A percentile compares a stretch with the other conserved stretches of the same genome.
Evolutionary conservation across 2,329 filamentous ascomycete species (phyloP).

Genomic region (Colletotrichum orbiculare): DNA sequence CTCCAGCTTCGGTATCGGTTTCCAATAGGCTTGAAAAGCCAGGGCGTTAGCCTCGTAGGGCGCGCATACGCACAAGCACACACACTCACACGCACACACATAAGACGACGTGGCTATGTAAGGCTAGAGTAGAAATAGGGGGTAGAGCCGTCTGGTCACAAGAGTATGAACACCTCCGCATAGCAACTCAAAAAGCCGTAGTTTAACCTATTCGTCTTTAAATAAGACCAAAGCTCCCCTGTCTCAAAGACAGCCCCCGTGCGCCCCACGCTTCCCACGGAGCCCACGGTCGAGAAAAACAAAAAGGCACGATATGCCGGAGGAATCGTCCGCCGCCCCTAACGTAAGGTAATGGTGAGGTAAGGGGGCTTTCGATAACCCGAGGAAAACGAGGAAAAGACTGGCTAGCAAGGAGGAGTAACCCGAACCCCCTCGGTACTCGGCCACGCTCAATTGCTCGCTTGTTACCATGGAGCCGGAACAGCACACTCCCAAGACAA

Average conservation of each 20-base stretch:
- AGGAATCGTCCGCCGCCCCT: background rate
- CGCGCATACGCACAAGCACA: too few relatives aligned
- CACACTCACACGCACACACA: too few relatives aligned
- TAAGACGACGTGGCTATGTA: too few relatives aligned
- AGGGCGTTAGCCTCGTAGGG: too few relatives aligned
- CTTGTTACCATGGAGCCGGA: conserved; percentile 14
- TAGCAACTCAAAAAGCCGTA: background rate
- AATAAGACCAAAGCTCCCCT: conserved; percentile 5
- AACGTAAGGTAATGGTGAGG: background rate
- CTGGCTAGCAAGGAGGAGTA: background rate
- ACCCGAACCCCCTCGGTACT: background rate
- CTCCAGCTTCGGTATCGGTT: too few relatives aligned
- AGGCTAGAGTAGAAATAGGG: too few relatives aligned
- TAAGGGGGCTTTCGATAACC: background rate
- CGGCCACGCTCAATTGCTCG: background rate
- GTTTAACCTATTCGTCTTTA: conserved; percentile 14
- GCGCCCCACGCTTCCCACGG: conserved; percentile 17
- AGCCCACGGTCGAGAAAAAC: conserved; percentile 16
- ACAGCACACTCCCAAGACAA: conserved; percentile 21
- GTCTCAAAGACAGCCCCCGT: conserved; percentile 10
- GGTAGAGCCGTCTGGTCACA: too few relatives aligned
- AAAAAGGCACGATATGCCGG: conserved; percentile 16
- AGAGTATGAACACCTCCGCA: background rate
- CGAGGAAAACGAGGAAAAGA: background rate
- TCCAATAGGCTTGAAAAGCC: too few relatives aligned